A percentile compares a stretch with the other conserved stretches of the same genome.
phyloP scores from a whole-genome alignment of 192 early-diverging fungal genomes.

The Jimgerdemannia lactiflua region DNA sequence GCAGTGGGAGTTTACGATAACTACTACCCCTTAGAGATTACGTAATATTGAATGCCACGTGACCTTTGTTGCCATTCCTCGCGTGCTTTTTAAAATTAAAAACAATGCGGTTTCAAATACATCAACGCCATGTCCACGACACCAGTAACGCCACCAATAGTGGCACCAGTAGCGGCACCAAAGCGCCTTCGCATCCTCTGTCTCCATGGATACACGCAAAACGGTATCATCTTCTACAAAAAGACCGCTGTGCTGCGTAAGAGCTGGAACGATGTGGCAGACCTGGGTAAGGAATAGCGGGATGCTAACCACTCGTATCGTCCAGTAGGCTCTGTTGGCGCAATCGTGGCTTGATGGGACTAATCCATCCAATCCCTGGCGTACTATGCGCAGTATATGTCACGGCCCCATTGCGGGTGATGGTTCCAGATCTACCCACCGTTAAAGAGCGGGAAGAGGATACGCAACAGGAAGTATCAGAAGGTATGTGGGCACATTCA shows the following conservation, averaged over 20 bases:
- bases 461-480: slow-evolving; percentile 31
- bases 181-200: slow-evolving; percentile 43
- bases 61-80: too few relatives aligned
- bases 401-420: slow-evolving; percentile 45
- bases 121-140: too few relatives aligned
- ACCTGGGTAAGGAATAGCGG: slow-evolving; percentile 53
- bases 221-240: slow-evolving; percentile 43
- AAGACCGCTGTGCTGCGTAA: slow-evolving; percentile 52
- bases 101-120: too few relatives aligned
- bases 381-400: slow-evolving; percentile 45
- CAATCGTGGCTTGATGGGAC: background rate
- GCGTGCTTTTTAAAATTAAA: too few relatives aligned
- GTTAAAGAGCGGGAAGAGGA: slow-evolving; percentile 36
- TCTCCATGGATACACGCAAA: slow-evolving; percentile 53
- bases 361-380: background rate
- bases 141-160: too few relatives aligned
- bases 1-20: too few relatives aligned
- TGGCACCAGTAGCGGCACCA: too few relatives aligned
- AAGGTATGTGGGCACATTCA: too few relatives aligned
- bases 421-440: slow-evolving; percentile 38
- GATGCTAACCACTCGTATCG: too few relatives aligned
- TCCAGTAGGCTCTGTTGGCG: background rate
- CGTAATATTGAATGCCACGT: too few relatives aligned
- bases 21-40: too few relatives aligned
- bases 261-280: slow-evolving; percentile 44